Conservation (phyloP, 495 filamentous ascomycete genomes). For the Tuber aestivum region DNA sequence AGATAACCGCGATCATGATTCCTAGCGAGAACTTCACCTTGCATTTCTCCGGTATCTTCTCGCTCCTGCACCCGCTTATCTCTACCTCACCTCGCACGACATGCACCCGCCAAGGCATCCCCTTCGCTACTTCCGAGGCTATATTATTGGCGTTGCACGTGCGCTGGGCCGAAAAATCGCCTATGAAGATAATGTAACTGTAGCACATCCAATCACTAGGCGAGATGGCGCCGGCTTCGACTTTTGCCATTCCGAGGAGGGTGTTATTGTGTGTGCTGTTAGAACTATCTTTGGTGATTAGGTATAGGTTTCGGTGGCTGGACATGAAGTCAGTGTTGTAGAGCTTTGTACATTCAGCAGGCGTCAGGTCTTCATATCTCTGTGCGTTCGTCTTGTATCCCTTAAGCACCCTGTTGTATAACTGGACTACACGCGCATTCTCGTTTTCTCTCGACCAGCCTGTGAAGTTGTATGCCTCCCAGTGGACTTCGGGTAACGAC, state of each 20-base stretch:
- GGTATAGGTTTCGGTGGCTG: not conserved
- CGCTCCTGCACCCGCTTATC: not conserved
- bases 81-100: no score
- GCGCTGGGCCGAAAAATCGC: no score
- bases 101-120: not conserved
- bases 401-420: not conserved
- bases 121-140: not conserved
- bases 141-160: not conserved
- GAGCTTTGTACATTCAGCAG: not conserved
- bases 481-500: not conserved
- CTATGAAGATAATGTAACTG: not conserved
- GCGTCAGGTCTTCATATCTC: not conserved
- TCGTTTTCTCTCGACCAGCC: not conserved
- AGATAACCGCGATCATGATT: constrained; percentile 46
- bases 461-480: not conserved
- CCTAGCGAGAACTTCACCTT: constrained; percentile 46
- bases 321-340: not conserved
- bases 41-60: constrained; percentile 41
- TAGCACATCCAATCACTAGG: constrained; percentile 5
- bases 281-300: not conserved
- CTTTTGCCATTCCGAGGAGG: no score
- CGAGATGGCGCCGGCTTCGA: not conserved
- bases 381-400: not conserved
- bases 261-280: not conserved
- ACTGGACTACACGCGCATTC: not conserved